Evolutionary conservation across 2,329 filamentous ascomycete genomes (phyloP).

Genomic region (Blastomyces percursus): DNA sequence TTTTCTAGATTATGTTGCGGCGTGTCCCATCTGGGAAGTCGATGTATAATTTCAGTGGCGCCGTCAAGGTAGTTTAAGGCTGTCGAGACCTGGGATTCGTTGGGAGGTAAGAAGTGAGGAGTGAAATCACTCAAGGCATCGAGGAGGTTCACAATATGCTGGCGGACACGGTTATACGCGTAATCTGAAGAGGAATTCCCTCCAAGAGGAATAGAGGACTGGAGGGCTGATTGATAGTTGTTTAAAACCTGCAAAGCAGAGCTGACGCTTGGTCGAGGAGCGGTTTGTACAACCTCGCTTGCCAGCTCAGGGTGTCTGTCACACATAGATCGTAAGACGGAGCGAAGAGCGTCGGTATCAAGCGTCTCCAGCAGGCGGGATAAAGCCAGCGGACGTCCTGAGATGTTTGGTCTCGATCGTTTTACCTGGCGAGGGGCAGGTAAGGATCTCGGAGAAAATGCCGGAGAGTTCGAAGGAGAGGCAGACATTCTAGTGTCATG

Average conservation of each 20-base stretch:
- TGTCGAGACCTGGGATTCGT: slow-evolving; percentile 69
- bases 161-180: slow-evolving; percentile 83
- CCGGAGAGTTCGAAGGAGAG: slow-evolving; percentile 73
- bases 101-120: slow-evolving; percentile 85
- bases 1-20: slow-evolving; percentile 85
- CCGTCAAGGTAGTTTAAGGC: slow-evolving; percentile 82
- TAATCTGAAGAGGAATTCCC: slow-evolving; percentile 82
- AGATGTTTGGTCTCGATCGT: slow-evolving; percentile 56
- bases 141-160: slow-evolving; percentile 66
- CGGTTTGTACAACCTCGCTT: slow-evolving; percentile 69
- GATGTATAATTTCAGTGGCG: slow-evolving; percentile 80
- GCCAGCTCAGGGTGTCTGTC: slow-evolving; percentile 78
- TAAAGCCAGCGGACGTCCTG: slow-evolving; percentile 53
- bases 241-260: slow-evolving; percentile 69
- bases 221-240: slow-evolving; percentile 70
- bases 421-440: slow-evolving; percentile 57
- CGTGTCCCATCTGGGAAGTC: slow-evolving; percentile 81
- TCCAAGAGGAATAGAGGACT: slow-evolving; percentile 71
- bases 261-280: slow-evolving; percentile 74
- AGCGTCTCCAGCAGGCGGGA: slow-evolving; percentile 87
- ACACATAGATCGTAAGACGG: slow-evolving; percentile 81
- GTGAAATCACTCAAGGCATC: slow-evolving; percentile 91
- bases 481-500: slow-evolving; percentile 79
- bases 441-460: slow-evolving; percentile 57
- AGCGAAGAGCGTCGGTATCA: slow-evolving; percentile 70